phyloP scores from a whole-genome alignment of 768 basidiomycete species.

The Mycena alexandri region DNA sequence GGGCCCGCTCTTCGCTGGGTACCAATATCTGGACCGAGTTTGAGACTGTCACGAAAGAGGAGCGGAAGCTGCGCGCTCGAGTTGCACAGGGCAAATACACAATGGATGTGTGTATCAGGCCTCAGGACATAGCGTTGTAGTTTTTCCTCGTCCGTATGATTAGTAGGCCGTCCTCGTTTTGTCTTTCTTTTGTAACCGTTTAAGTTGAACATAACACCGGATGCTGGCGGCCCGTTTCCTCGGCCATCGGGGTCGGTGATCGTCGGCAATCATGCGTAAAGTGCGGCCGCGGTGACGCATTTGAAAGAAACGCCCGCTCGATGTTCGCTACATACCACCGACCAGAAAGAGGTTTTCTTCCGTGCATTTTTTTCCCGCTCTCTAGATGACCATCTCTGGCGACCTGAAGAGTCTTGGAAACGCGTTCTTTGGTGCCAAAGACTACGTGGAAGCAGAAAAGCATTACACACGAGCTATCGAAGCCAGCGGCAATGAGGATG shows the following conservation, averaged over 20 bases:
- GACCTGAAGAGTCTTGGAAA: conserved; percentile 34
- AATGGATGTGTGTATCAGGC: conserved; percentile 9
- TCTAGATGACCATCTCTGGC: no score
- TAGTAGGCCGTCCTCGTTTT: no score
- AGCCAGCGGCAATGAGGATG: conserved; percentile 6
- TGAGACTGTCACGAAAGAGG: background rate
- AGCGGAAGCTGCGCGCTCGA: conserved; percentile 15
- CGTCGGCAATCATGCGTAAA: no score
- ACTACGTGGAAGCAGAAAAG: conserved; percentile 21
- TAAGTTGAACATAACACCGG: no score
- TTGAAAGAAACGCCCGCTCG: background rate
- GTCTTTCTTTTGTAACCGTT: no score
- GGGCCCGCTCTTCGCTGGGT: conserved; percentile 25
- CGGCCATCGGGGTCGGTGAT: no score
- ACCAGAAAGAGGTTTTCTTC: no score
- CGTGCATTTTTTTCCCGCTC: no score
- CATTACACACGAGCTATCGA: conserved; percentile 35
- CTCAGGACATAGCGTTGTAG: background rate
- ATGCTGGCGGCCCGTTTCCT: no score
- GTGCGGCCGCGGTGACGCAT: no score
- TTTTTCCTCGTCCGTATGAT: background rate
- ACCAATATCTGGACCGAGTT: conserved; percentile 3
- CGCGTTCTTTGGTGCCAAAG: conserved; percentile 24
- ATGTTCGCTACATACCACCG: no score
- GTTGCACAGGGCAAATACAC: conserved; percentile 4